Percentiles rank a stretch among this genome's conserved stretches.
These are phyloP conservation scores for Linum usitatissimum DNA, from an alignment of 345 rosid genomes.

Conservation along the genomic window DNA sequence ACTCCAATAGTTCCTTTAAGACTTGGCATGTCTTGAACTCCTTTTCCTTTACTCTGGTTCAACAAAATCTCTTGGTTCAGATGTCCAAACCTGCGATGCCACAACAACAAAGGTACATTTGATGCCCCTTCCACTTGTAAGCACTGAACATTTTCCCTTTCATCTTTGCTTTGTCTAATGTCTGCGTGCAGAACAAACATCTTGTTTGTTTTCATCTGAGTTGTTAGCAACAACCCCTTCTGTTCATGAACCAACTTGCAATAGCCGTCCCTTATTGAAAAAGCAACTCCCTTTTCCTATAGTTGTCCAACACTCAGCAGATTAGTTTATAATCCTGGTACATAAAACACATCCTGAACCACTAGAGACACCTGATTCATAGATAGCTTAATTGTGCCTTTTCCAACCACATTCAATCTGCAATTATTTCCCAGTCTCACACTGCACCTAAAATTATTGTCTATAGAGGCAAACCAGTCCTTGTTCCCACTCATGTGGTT, in stretches of 20 bases:
- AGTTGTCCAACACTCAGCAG: slow-evolving; percentile 5
- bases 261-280: background rate
- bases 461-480: background rate
- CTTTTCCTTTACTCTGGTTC: background rate
- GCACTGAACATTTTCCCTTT: background rate
- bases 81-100: background rate
- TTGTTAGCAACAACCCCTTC: background rate
- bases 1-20: background rate
- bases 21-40: background rate
- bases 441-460: background rate
- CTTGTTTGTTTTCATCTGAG: background rate
- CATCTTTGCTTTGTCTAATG: no score
- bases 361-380: background rate
- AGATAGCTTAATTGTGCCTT: background rate
- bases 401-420: background rate
- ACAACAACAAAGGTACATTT: background rate
- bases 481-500: background rate
- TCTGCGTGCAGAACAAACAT: background rate
- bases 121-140: background rate
- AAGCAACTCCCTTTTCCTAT: background rate
- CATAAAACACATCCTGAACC: background rate
- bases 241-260: background rate
- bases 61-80: no score
- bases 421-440: background rate
- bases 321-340: background rate